These are phyloP conservation scores for Meyerozyma athensensis DNA, from an alignment of 1,139 yeast genomes.

Conservation along the genomic window DNA sequence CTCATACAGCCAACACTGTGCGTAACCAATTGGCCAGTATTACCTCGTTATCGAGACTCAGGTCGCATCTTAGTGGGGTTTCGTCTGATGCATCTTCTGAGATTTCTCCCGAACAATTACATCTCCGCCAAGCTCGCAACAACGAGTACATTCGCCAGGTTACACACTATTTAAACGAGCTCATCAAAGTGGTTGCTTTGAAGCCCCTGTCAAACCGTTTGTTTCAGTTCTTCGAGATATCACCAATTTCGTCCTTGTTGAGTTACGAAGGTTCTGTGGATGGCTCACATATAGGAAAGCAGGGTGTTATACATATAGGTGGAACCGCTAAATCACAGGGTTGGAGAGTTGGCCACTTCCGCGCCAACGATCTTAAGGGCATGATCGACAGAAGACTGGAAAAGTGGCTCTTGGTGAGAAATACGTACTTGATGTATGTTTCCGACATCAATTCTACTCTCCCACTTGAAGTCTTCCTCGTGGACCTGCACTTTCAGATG, in stretches of 20 bases:
- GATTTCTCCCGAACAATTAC: constrained; percentile 28
- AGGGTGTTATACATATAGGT: constrained; percentile 76
- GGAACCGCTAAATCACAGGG: constrained; percentile 87
- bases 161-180: constrained; percentile 58
- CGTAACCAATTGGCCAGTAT: constrained; percentile 20
- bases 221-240: constrained; percentile 82
- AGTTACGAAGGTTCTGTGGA: constrained; percentile 66
- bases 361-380: constrained; percentile 69
- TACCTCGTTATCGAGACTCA: constrained; percentile 13
- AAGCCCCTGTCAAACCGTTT: constrained; percentile 78
- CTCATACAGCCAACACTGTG: constrained; percentile 17
- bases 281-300: constrained; percentile 64
- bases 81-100: constrained; percentile 25
- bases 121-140: constrained; percentile 4
- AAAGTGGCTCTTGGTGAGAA: constrained; percentile 87
- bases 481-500: constrained; percentile 66
- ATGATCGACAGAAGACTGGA: constrained; percentile 88
- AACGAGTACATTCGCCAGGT: constrained; percentile 38
- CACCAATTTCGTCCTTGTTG: constrained; percentile 79
- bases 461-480: constrained; percentile 85
- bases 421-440: constrained; percentile 80
- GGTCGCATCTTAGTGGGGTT: constrained; percentile 28
- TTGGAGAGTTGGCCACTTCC: constrained; percentile 92
- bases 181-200: constrained; percentile 57
- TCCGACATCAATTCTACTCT: constrained; percentile 82